Conservation (phyloP, 2,329 filamentous ascomycete species). For the Mycosphaerella arachidis region DNA sequence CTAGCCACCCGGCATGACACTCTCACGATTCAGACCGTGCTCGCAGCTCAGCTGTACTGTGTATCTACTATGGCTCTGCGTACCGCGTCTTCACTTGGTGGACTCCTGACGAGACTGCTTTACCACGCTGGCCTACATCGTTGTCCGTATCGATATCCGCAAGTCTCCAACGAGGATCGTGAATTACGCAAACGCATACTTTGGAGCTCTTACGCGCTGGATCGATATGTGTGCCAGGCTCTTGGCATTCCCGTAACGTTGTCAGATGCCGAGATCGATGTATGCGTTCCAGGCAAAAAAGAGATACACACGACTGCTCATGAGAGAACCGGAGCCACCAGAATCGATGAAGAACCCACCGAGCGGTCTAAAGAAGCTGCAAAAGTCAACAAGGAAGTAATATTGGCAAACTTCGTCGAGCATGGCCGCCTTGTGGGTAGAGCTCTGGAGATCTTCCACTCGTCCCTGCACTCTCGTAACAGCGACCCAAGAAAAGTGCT, state of each 20-base stretch:
- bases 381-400: slow-evolving; percentile 15
- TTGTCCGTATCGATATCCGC: slow-evolving; percentile 47
- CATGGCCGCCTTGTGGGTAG: slow-evolving; percentile 22
- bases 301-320: slow-evolving; percentile 25
- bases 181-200: slow-evolving; percentile 41
- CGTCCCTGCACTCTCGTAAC: slow-evolving; percentile 18
- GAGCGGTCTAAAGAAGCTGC: background rate
- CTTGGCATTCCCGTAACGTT: slow-evolving; percentile 37
- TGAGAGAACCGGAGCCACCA: background rate
- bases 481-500: slow-evolving; percentile 19
- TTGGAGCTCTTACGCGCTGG: slow-evolving; percentile 40
- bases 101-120: slow-evolving; percentile 44
- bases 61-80: slow-evolving; percentile 47
- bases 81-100: slow-evolving; percentile 47
- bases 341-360: background rate
- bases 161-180: slow-evolving; percentile 23
- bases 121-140: slow-evolving; percentile 50
- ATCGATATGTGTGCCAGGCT: slow-evolving; percentile 36
- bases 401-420: slow-evolving; percentile 23
- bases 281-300: slow-evolving; percentile 32
- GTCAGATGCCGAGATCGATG: slow-evolving; percentile 38
- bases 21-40: slow-evolving; percentile 46
- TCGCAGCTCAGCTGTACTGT: slow-evolving; percentile 48
- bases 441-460: slow-evolving; percentile 23
- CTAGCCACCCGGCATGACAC: slow-evolving; percentile 43